phyloP scores from a whole-genome alignment of 2,329 filamentous ascomycete species.

The Pseudogymnoascus sp. region DNA sequence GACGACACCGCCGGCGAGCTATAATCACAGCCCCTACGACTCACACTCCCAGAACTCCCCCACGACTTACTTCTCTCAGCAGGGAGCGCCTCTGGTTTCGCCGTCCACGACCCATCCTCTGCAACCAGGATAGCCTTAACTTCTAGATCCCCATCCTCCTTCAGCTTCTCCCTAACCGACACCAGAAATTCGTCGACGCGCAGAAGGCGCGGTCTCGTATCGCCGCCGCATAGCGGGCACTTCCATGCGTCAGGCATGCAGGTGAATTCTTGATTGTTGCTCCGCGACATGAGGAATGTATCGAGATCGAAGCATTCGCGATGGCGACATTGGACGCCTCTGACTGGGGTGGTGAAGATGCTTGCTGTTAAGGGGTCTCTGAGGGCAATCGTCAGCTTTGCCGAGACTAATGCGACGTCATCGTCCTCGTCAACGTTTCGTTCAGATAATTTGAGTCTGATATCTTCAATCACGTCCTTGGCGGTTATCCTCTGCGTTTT shows the following conservation, averaged over 20 bases:
- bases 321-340: slow-evolving; percentile 63
- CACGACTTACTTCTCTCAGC: slow-evolving; percentile 16
- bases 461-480: slow-evolving; percentile 45
- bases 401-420: slow-evolving; percentile 51
- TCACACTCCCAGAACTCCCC: slow-evolving; percentile 13
- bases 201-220: slow-evolving; percentile 67
- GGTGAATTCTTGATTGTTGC: slow-evolving; percentile 39
- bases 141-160: slow-evolving; percentile 38
- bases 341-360: slow-evolving; percentile 64
- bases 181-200: slow-evolving; percentile 67
- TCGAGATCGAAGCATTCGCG: slow-evolving; percentile 85
- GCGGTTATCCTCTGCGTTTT: slow-evolving; percentile 34
- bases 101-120: slow-evolving; percentile 57
- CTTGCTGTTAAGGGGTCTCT: slow-evolving; percentile 57
- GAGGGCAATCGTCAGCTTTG: slow-evolving; percentile 53
- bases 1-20: slow-evolving; percentile 11
- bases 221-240: slow-evolving; percentile 73
- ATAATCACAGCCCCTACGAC: slow-evolving; percentile 13
- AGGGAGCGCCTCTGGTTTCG: slow-evolving; percentile 34
- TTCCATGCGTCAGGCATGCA: slow-evolving; percentile 65
- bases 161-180: slow-evolving; percentile 50
- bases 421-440: too few relatives aligned
- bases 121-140: slow-evolving; percentile 55
- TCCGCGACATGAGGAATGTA: slow-evolving; percentile 65
- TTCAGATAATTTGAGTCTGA: slow-evolving; percentile 44